Percentiles rank a stretch among this genome's conserved stretches.
phyloP scores from a whole-genome alignment of 305 asterid species.

The Fraxinus paxiana region DNA sequence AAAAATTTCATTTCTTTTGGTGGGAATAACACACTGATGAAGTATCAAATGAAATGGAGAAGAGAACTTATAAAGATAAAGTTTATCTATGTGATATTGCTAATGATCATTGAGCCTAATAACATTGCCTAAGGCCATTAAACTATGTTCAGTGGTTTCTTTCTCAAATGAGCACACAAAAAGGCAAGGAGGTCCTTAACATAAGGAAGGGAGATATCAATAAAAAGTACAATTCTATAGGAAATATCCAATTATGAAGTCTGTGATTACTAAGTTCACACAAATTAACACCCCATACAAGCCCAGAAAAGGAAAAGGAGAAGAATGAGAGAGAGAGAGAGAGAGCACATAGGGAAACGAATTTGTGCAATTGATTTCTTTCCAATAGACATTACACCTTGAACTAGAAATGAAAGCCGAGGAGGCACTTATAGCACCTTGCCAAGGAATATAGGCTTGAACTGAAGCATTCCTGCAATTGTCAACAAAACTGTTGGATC shows the following conservation, averaged over 20 bases:
- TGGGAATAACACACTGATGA: neutral
- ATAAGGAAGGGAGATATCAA: neutral
- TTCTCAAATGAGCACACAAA: neutral
- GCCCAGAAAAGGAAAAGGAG: neutral
- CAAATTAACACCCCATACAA: neutral
- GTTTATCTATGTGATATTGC: neutral
- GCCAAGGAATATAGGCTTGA: constrained; percentile 95
- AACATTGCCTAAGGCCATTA: neutral
- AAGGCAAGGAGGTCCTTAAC: neutral
- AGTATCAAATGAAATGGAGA: neutral
- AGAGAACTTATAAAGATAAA: neutral
- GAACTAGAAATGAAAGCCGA: constrained; percentile 26
- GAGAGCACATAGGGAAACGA: neutral
- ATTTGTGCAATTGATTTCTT: constrained; percentile 1
- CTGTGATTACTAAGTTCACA: neutral
- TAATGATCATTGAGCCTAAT: neutral
- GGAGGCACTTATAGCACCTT: constrained; percentile 49
- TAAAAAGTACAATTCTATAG: neutral
- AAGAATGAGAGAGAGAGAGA: neutral
- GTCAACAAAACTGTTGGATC: constrained; percentile 94
- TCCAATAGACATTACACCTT: constrained; percentile 10
- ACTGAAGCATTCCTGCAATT: constrained; percentile 98
- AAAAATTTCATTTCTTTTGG: neutral
- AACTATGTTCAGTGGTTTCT: neutral
- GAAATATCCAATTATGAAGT: neutral